Conservation (phyloP, 2,329 filamentous ascomycete species). For the Talaromyces sp. region DNA sequence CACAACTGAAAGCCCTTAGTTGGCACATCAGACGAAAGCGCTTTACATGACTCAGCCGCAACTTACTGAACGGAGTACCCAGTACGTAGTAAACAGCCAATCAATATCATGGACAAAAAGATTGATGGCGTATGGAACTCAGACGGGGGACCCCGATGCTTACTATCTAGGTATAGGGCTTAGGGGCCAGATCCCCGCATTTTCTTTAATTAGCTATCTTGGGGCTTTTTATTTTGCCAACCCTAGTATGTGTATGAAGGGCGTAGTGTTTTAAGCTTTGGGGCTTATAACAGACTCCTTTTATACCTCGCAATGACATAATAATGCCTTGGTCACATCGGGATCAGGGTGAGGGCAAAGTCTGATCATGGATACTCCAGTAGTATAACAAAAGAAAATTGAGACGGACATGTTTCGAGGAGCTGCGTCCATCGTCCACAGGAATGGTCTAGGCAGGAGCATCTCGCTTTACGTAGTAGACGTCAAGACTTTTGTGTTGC, state of each 20-base stretch:
- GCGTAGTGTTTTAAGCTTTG: not conserved
- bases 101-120: not conserved
- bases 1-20: not conserved
- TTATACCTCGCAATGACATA: not conserved
- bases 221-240: not conserved
- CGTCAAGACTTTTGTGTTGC: not conserved
- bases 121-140: not conserved
- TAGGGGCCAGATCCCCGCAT: not conserved
- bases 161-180: not conserved
- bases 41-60: not conserved
- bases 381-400: not conserved
- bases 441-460: not conserved
- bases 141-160: not conserved
- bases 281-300: not conserved
- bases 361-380: not conserved
- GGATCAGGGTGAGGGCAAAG: too few species aligned
- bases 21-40: too few species aligned
- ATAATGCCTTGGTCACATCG: too few species aligned
- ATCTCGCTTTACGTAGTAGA: not conserved
- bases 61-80: not conserved
- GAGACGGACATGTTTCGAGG: not conserved
- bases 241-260: too few species aligned
- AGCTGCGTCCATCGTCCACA: not conserved
- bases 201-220: not conserved
- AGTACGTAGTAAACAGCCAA: not conserved